Evolutionary conservation across 2,329 filamentous ascomycete genomes (phyloP), one percentile per base, ranked within the genome.

Genomic region (Sporothrix schenckii): DNA sequence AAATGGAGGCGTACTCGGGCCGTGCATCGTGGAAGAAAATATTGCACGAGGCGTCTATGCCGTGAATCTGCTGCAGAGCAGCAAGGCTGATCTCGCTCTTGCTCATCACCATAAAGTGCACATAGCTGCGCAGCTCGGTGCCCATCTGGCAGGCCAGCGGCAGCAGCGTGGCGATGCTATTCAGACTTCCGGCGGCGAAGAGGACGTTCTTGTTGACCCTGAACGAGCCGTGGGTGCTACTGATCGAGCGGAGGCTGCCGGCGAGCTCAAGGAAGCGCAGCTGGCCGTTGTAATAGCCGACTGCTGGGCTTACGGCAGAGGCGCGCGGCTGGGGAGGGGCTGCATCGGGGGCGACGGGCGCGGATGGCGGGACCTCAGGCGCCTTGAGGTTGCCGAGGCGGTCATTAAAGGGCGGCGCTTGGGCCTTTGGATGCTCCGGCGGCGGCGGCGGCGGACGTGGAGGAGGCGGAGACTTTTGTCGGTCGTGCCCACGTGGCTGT

Each of bases 71-170:
- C 75, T 90, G 84, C 44, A 98, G 83, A 47, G 91, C 87, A 16
- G 89, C 84, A 66, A 96, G 79, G 0, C 87, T 81, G 66, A 97
- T 86, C 14, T 89, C 86, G 72, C 89, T 90, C 71, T 90, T 86
- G 66, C 93, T 91, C 81, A 96, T 86, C 4, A 98, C 80, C 0
- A 88, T 90, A 77, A 97, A 90, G 78, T 98, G 94, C 10, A 97
- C 93, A 73, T 88, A 85, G 76, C 88, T 97, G 71, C 86, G 83
- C 70, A 86, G 84, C 79, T 89, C 85, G 27, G 79, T 79, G 7
- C 89, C 89, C 94, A 97, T 97, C 75, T 92, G 87, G 79, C 95
- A 98, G 6, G 94, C 92, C 77, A 97, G 83, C 0, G 93, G 93
- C 44, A 97, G 81, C 68, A 97, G 78, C 44, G 86, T 86, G 0